Conservation (phyloP, 805 yeast genomes). For the Suhomyces tanzawaensis region DNA sequence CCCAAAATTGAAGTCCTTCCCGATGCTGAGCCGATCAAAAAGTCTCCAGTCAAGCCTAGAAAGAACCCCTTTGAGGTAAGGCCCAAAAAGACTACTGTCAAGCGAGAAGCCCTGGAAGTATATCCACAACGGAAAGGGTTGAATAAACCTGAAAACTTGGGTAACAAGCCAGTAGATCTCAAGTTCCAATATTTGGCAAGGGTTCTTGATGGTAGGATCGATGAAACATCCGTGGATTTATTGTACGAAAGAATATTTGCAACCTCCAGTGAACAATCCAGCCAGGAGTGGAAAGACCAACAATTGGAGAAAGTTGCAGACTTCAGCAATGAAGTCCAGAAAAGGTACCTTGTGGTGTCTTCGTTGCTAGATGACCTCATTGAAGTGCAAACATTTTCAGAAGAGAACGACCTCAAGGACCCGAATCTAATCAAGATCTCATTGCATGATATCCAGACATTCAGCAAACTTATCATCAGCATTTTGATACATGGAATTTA, state of each 20-base stretch:
- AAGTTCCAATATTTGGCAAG: constrained; percentile 31
- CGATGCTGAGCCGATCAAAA: constrained; percentile 1
- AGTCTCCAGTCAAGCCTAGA: constrained; percentile 3
- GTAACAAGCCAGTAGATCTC: constrained; percentile 33
- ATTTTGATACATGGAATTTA: constrained; percentile 72
- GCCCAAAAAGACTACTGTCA: constrained; percentile 26
- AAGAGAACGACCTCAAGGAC: constrained; percentile 18
- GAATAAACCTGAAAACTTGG: constrained; percentile 27
- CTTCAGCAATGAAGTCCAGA: constrained; percentile 14
- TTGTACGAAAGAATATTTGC: constrained; percentile 11
- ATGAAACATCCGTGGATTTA: constrained; percentile 15
- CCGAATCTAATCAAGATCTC: constrained; percentile 59
- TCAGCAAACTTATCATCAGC: constrained; percentile 61
- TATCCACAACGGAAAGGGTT: constrained; percentile 33
- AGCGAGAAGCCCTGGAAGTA: constrained; percentile 30
- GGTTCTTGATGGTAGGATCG: constrained; percentile 22
- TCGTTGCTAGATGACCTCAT: constrained; percentile 28
- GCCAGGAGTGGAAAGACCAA: neutral
- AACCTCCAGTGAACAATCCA: neutral
- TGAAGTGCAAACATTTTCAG: constrained; percentile 39
- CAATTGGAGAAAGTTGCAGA: constrained; percentile 25
- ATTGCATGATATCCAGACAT: constrained; percentile 76
- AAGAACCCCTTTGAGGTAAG: constrained; percentile 31
- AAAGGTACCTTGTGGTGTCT: neutral
- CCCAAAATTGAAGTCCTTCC: constrained; percentile 23